Conservation (phyloP, 139 green algal species). For the Micromonas commoda region DNA sequence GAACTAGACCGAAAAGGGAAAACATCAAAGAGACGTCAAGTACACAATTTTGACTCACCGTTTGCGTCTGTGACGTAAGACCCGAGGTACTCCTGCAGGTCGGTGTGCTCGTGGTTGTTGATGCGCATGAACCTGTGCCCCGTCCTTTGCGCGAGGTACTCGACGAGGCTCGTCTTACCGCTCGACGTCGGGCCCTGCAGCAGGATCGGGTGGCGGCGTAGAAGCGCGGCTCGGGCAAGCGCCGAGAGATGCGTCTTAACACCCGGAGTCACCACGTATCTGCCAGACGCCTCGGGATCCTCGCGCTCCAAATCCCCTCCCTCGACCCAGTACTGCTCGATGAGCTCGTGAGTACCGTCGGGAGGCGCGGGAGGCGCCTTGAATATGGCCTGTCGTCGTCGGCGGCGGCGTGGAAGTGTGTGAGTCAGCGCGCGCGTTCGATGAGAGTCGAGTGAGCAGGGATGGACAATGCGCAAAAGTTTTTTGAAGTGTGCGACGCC, state of each 20-base stretch:
- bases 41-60: not conserved
- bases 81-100: conserved; percentile 97
- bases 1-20: not conserved
- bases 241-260: conserved; percentile 76
- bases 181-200: conserved; percentile 91
- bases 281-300: conserved; percentile 9
- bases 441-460: no score
- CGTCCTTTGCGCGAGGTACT: conserved; percentile 83
- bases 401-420: no score
- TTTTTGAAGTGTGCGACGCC: not conserved
- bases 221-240: conserved; percentile 79
- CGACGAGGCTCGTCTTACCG: conserved; percentile 94
- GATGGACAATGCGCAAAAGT: no score
- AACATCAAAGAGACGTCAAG: not conserved
- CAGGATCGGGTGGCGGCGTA: conserved; percentile 76
- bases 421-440: no score
- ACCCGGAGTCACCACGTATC: conserved; percentile 79
- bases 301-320: conserved; percentile 8
- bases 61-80: conserved; percentile 68
- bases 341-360: conserved; percentile 56
- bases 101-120: conserved; percentile 99
- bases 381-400: conserved; percentile 29
- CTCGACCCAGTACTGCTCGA: conserved; percentile 94
- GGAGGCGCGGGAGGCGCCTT: conserved; percentile 27
- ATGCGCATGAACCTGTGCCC: conserved; percentile 80